Evolutionary conservation across 495 filamentous ascomycete genomes (phyloP), one percentile per base, ranked within the genome.

Genomic region (Aspergillus indologenus): DNA sequence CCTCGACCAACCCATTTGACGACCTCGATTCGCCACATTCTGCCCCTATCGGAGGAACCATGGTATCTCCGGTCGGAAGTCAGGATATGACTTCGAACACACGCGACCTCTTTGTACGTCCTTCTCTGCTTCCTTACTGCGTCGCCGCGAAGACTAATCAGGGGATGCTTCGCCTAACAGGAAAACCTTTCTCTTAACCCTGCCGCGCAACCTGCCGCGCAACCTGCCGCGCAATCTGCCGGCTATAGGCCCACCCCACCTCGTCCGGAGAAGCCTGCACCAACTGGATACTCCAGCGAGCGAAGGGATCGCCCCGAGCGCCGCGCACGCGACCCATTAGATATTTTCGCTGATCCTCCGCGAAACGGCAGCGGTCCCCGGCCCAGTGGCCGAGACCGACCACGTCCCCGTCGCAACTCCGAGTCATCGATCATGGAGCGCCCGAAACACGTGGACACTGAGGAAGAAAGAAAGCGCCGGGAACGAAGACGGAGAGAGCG

Each of bases 1-100:
- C 85, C 45, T 96, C 93, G 46, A 87, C 87, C 50, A 98, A 98
- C 66, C 94, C 94, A 51, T 98, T 98, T 48, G 91, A 96, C 73
- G 81, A 85, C 69, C 59, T 68, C 1, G 63, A 82, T 68, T 74
- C 81, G 54, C 75, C 77, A 65, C 74, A 78, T 70, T 71, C 81
- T 21, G 71, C 76, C 52, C 63, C 70, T 6, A 19, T 51, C 54
- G 78, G 54, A 63, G 80, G 66, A 70, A 84, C 66, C 71, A 85
- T 88, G 79, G 75, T 87, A 57, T 81, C 84, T 18, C 74, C 79
- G 45, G 71, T 68, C 54, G 79, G 81, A 48, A 75, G 74, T 58
- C 78, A 83, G 34, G 71, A 77, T 34, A 76, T 86, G 61, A 80
- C 78, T 15, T 83, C 77, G 63, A 86, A 87, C 65, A 86, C 90